A percentile compares a stretch with the other conserved stretches of the same genome.
These are phyloP conservation scores for Bombardia bombarda DNA, from an alignment of 495 filamentous ascomycete species.

Conservation along the genomic window DNA sequence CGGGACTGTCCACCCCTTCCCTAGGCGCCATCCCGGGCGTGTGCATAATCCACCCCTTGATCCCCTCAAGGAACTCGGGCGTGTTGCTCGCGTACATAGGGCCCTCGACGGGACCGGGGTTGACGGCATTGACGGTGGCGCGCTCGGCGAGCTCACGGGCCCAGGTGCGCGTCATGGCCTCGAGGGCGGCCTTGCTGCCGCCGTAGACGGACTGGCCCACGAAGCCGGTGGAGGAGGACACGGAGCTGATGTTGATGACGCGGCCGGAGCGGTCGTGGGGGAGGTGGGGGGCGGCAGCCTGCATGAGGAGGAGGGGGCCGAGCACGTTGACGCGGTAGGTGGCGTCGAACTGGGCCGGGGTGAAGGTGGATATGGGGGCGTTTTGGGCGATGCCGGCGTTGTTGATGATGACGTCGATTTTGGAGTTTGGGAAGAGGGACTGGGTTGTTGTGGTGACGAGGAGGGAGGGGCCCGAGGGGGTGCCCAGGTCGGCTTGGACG, in stretches of 20 bases:
- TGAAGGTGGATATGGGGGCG: constrained; percentile 49
- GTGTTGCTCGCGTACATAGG: constrained; percentile 51
- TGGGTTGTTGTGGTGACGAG: constrained; percentile 25
- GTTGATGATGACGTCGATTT: constrained; percentile 81
- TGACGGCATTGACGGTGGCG: constrained; percentile 78
- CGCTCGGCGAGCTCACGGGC: constrained; percentile 68
- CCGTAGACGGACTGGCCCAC: constrained; percentile 69
- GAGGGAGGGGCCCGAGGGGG: constrained; percentile 23
- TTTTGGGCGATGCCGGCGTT: constrained; percentile 70
- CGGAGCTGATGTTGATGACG: constrained; percentile 69
- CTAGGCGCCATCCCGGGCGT: constrained; percentile 55
- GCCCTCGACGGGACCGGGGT: constrained; percentile 79
- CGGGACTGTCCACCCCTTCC: constrained; percentile 51
- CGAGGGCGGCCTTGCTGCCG: constrained; percentile 81
- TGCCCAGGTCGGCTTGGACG: constrained; percentile 40
- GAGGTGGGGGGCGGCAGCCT: constrained; percentile 61
- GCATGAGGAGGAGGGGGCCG: constrained; percentile 71
- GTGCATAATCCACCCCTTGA: constrained; percentile 52
- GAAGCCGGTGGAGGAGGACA: constrained; percentile 63
- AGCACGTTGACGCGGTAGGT: constrained; percentile 81
- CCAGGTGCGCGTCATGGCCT: constrained; percentile 92
- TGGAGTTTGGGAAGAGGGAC: constrained; percentile 20
- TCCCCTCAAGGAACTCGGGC: constrained; percentile 29
- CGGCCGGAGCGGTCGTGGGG: constrained; percentile 68
- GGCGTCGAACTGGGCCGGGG: constrained; percentile 53